phyloP scores from a whole-genome alignment of 352 stramenopile genomes.

The Pilasporangium apinafurcum region DNA sequence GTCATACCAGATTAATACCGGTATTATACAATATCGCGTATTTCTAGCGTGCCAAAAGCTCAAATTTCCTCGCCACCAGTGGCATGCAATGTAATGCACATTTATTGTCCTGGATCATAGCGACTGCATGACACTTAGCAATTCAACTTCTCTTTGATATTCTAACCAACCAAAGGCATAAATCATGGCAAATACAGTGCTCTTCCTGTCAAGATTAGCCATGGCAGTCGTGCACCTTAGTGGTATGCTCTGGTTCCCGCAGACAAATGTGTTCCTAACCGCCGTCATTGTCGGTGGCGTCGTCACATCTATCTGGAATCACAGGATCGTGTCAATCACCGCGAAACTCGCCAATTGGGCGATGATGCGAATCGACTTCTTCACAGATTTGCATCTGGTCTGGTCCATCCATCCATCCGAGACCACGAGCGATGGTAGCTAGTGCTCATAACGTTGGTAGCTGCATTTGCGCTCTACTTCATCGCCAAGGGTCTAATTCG shows the following conservation, averaged over 20 bases:
- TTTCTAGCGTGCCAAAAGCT: too few relatives aligned
- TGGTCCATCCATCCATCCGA: conserved; percentile 2
- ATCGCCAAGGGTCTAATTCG: conserved; percentile 4
- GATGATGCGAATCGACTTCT: conserved; percentile 12
- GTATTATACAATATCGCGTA: too few relatives aligned
- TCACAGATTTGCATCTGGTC: conserved; percentile 4
- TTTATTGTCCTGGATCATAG: too few relatives aligned
- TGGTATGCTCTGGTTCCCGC: not conserved
- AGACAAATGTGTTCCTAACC: conserved; percentile 1
- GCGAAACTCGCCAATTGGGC: conserved; percentile 4
- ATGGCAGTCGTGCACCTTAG: conserved; percentile 4
- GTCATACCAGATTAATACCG: too few relatives aligned
- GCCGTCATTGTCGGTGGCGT: conserved; percentile 7
- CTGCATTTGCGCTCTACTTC: conserved; percentile 7
- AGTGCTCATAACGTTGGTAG: conserved; percentile 4
- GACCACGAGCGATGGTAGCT: conserved; percentile 1
- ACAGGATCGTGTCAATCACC: conserved; percentile 1
- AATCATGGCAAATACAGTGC: conserved; percentile 11
- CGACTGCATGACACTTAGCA: too few relatives aligned
- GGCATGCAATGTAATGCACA: too few relatives aligned
- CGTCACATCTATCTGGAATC: conserved; percentile 12
- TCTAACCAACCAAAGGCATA: too few relatives aligned
- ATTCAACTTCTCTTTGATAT: too few relatives aligned
- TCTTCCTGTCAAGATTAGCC: conserved; percentile 9
- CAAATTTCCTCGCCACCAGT: too few relatives aligned